Evolutionary conservation across 148 eudicot species (phyloP), one percentile per base, ranked within the genome.

Genomic region (Diospyros lotus): DNA sequence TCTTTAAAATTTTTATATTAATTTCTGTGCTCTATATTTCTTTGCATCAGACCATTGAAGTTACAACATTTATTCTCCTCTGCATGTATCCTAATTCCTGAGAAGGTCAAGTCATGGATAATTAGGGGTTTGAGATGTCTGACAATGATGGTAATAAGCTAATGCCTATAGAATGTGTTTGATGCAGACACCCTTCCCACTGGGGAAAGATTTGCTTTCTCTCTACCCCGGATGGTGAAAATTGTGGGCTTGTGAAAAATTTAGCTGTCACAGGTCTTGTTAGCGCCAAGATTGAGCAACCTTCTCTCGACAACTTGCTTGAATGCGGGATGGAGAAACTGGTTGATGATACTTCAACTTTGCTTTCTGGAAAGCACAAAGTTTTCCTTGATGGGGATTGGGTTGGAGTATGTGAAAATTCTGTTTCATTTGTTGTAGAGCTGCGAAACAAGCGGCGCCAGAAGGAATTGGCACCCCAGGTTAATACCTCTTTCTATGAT

Each of bases 231-330:
- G 98, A 95, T 73, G 98, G 98, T 58, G 96, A 95, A 77, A 90
- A 95, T 75, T 95, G 97, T 69, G 98, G 98, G 76, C 92, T 95
- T 18, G 93, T 95, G 61, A 92, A 92, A 74, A 95, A 95, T 84
- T 78, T 95, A 64, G 98, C 97, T 41, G 80, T 90, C 72, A 80
- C 93, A 58, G 98, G 96, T 7, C 85, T 92, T 77, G 96, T 94
- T 69, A 92, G 96, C 76, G 78, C 90, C 38, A 68, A 66, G 42
- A 55, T 85, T 75, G 53, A 78, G 50, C 82, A 90, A 78, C 79
- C 76, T 9, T 68, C 89, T 41, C 56, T 83, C 68, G 84, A 89
- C 54, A 86, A 65, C 15, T 67, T 95, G 82, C 58, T 75, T 8
- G 83, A 75, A 14, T 92, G 82, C 63, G 96, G 97, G 64, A 87